Evolutionary conservation across 2,329 filamentous ascomycete species (phyloP).

Genomic region (Aspergillus ochraceoroseus): DNA sequence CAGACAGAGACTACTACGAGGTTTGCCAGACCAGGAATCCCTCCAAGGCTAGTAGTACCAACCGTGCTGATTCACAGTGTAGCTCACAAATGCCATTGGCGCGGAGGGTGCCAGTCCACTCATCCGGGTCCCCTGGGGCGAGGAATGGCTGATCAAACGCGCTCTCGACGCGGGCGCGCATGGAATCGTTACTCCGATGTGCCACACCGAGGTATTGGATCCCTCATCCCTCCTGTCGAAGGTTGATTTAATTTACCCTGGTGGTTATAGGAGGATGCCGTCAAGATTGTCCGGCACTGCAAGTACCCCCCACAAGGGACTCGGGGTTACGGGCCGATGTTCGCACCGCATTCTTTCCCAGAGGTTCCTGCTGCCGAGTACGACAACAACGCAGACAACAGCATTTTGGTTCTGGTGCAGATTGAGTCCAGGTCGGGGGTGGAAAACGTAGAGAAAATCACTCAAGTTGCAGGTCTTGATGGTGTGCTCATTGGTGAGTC

Average conservation of each 20-base stretch:
- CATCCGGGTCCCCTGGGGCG: slow-evolving; percentile 32
- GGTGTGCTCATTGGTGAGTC: slow-evolving; percentile 37
- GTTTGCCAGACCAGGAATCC: slow-evolving; percentile 13
- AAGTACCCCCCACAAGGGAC: slow-evolving; percentile 33
- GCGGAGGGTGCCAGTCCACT: slow-evolving; percentile 34
- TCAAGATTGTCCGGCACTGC: slow-evolving; percentile 28
- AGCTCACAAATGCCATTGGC: slow-evolving; percentile 37
- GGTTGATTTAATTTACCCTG: not conserved
- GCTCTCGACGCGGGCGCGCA: slow-evolving; percentile 39
- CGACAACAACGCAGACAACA: slow-evolving; percentile 32
- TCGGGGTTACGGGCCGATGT: slow-evolving; percentile 38
- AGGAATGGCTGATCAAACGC: slow-evolving; percentile 42
- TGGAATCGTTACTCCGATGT: slow-evolving; percentile 37
- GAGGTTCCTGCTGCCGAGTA: slow-evolving; percentile 29
- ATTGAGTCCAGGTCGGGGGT: slow-evolving; percentile 42
- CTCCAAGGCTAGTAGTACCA: no score
- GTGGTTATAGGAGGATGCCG: slow-evolving; percentile 24
- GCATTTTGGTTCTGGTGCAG: slow-evolving; percentile 36
- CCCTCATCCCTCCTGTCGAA: no score
- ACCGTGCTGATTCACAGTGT: not conserved
- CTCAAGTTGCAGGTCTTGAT: slow-evolving; percentile 41
- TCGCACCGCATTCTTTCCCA: slow-evolving; percentile 31
- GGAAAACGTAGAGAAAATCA: slow-evolving; percentile 45
- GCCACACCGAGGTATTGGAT: slow-evolving; percentile 27
- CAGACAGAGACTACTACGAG: slow-evolving; percentile 38